Conservation (phyloP, 176 grass and related monocot species). For the Typha latifolia region DNA sequence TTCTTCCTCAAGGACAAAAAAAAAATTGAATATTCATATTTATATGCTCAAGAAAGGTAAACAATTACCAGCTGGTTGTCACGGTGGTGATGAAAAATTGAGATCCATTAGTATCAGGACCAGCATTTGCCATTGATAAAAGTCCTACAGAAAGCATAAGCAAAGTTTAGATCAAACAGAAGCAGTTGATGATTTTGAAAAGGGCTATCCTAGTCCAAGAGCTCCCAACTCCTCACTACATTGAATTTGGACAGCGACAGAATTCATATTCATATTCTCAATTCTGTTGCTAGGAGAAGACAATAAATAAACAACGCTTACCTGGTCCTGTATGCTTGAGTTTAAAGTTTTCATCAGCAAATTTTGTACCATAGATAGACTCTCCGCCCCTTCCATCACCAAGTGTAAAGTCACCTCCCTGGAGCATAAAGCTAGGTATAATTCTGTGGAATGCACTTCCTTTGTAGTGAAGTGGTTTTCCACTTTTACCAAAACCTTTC, state of each 20-base stretch:
- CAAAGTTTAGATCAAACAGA: not conserved
- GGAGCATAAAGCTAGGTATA: slow-evolving; percentile 98
- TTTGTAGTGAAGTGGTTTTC: slow-evolving; percentile 92
- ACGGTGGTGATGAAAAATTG: slow-evolving; percentile 99
- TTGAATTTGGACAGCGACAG: too few species aligned
- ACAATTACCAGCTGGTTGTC: slow-evolving; percentile 78
- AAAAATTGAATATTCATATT: not conserved
- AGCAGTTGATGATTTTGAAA: too few species aligned
- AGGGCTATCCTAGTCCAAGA: too few species aligned
- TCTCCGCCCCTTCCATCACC: slow-evolving; percentile 94
- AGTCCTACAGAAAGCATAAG: slow-evolving; percentile 23
- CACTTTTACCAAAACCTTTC: slow-evolving; percentile 79
- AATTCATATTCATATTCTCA: not conserved
- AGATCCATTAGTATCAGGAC: slow-evolving; percentile 78
- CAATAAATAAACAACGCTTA: slow-evolving; percentile 3
- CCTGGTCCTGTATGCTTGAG: slow-evolving; percentile 98
- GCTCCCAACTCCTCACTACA: too few species aligned
- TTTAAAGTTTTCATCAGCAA: slow-evolving; percentile 93
- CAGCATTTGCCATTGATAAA: slow-evolving; percentile 98
- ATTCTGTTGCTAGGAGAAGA: not conserved
- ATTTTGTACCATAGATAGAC: slow-evolving; percentile 85
- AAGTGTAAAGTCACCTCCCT: slow-evolving; percentile 96
- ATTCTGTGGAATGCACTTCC: slow-evolving; percentile 89
- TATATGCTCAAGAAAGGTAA: not conserved
- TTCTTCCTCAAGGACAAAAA: too few species aligned